A percentile compares a stretch with the other conserved stretches of the same genome.
These are phyloP conservation scores for Circinella minor DNA, from an alignment of 371 early-diverging fungal genomes.

Conservation along the genomic window DNA sequence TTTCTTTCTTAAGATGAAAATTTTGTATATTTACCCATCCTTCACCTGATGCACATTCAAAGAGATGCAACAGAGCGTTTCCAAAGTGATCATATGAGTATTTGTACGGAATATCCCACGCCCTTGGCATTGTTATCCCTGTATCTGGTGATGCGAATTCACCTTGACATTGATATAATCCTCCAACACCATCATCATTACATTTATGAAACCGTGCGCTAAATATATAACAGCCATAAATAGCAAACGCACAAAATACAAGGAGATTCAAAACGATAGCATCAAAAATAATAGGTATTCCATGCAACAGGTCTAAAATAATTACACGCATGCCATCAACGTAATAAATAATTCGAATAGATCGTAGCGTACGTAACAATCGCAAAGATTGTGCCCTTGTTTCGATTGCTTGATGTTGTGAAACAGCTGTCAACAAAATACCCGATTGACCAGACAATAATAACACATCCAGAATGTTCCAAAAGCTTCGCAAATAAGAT, in stretches of 20 bases:
- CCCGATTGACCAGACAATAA: conserved; percentile 35
- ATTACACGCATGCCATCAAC: conserved; percentile 51
- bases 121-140: conserved; percentile 44
- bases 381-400: conserved; percentile 17
- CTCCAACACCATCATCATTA: conserved; percentile 37
- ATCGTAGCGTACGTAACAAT: conserved; percentile 42
- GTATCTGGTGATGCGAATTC: conserved; percentile 38
- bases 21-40: conserved; percentile 45
- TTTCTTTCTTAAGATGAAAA: no score
- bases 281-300: conserved; percentile 54
- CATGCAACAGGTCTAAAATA: conserved; percentile 50
- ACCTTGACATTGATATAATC: conserved; percentile 32
- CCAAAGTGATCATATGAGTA: conserved; percentile 57
- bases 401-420: background rate
- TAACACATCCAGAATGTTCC: conserved; percentile 50
- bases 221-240: conserved; percentile 58
- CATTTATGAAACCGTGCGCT: conserved; percentile 47
- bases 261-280: conserved; percentile 46
- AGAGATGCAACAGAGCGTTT: conserved; percentile 45
- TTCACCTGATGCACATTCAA: conserved; percentile 62
- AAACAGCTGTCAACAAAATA: background rate
- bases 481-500: conserved; percentile 49
- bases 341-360: conserved; percentile 50
- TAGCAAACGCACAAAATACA: conserved; percentile 58
- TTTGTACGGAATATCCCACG: conserved; percentile 56